Evolutionary conservation across 2,329 filamentous ascomycete genomes (phyloP).

Genomic region (Xylaria arbuscula): DNA sequence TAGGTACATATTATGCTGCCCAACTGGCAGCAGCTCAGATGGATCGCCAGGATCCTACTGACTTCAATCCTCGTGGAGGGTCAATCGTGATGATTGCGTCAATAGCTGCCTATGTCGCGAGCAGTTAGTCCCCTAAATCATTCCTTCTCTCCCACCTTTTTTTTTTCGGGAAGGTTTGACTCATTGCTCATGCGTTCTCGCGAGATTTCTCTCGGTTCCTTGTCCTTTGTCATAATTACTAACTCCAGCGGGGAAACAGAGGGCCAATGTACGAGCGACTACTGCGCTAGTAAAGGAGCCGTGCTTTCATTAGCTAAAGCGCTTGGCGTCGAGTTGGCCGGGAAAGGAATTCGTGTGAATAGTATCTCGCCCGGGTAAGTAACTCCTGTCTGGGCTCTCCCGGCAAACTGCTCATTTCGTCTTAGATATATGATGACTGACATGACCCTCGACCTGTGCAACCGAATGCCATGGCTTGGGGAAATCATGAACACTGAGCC

Average conservation of each 20-base stretch:
- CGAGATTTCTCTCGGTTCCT: too few relatives aligned
- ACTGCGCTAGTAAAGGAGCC: conserved; percentile 60
- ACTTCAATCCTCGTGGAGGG: conserved; percentile 43
- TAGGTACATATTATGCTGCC: conserved; percentile 52
- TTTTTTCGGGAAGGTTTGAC: too few relatives aligned
- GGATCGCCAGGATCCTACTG: conserved; percentile 46
- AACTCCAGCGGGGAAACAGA: conserved; percentile 7
- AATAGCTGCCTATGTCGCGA: conserved; percentile 49
- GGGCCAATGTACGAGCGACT: conserved; percentile 51
- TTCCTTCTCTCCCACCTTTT: too few relatives aligned
- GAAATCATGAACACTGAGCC: conserved; percentile 54
- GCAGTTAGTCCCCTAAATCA: conserved; percentile 24
- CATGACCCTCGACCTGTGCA: conserved; percentile 50
- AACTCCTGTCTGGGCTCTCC: not conserved
- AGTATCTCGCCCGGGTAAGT: conserved; percentile 51
- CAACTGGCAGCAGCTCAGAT: conserved; percentile 53
- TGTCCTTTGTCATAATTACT: too few relatives aligned
- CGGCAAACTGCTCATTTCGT: conserved; percentile 13
- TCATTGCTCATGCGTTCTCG: too few relatives aligned
- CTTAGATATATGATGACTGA: conserved; percentile 51
- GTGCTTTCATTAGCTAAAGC: conserved; percentile 58
- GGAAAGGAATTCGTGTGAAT: conserved; percentile 49
- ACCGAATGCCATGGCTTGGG: conserved; percentile 45
- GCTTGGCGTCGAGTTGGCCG: conserved; percentile 52
- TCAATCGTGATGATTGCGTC: conserved; percentile 52